Conservation (phyloP, 2,329 filamentous ascomycete species). For the Dothideomycetes sp. region DNA sequence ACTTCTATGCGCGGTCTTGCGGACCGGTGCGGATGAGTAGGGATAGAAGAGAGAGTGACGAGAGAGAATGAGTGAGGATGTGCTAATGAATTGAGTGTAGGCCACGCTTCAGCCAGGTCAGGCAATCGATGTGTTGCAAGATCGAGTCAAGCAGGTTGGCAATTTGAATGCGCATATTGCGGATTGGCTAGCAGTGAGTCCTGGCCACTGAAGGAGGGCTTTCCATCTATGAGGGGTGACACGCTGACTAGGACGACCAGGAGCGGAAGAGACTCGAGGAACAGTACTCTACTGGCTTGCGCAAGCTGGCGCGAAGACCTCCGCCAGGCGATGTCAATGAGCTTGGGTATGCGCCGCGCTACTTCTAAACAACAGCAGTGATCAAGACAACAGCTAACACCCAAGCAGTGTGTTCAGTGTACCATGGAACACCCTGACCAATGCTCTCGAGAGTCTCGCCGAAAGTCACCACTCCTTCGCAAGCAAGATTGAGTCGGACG, state of each 20-base stretch:
- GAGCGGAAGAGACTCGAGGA: conserved; percentile 90
- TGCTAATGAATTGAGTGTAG: conserved; percentile 33
- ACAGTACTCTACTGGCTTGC: conserved; percentile 69
- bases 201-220: not conserved
- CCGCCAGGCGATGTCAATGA: conserved; percentile 67
- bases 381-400: conserved; percentile 11
- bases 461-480: conserved; percentile 74
- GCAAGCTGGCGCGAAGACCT: conserved; percentile 65
- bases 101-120: conserved; percentile 69
- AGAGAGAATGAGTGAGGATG: not conserved
- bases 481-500: conserved; percentile 73
- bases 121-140: conserved; percentile 70
- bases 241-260: conserved; percentile 33
- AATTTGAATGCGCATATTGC: conserved; percentile 84
- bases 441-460: conserved; percentile 69
- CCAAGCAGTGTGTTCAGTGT: conserved; percentile 66
- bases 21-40: too few relatives aligned
- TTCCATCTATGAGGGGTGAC: too few relatives aligned
- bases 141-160: conserved; percentile 77
- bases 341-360: conserved; percentile 60
- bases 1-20: too few relatives aligned
- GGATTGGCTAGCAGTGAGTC: conserved; percentile 84
- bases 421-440: conserved; percentile 81
- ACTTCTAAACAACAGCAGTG: not conserved
- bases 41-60: too few relatives aligned